phyloP scores from a whole-genome alignment of 2,329 filamentous ascomycete genomes.

The Aspergillus nomiae region DNA sequence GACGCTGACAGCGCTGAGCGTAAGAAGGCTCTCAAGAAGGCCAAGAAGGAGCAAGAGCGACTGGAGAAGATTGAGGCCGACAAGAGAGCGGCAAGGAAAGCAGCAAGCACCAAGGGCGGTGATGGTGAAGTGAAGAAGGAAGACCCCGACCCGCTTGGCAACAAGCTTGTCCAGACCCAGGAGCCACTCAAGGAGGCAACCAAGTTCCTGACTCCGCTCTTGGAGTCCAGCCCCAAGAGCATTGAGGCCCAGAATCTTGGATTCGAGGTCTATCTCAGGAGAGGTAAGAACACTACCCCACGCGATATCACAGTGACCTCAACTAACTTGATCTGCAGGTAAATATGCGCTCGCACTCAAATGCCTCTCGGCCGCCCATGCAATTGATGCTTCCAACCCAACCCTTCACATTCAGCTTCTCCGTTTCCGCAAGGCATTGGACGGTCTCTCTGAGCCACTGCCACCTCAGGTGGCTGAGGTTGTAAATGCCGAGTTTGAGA shows the following conservation, averaged over 20 bases:
- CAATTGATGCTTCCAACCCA: slow-evolving; percentile 69
- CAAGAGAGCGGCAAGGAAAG: slow-evolving; percentile 83
- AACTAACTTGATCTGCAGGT: slow-evolving; percentile 53
- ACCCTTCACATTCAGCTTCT: slow-evolving; percentile 74
- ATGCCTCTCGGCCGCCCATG: slow-evolving; percentile 73
- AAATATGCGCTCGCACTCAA: slow-evolving; percentile 87
- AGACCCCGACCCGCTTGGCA: slow-evolving; percentile 83
- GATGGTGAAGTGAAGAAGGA: slow-evolving; percentile 73
- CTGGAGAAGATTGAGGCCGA: slow-evolving; percentile 78
- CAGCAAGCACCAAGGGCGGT: slow-evolving; percentile 60
- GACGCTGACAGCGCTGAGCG: slow-evolving; percentile 64
- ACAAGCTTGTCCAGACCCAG: slow-evolving; percentile 75
- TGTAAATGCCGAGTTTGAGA: slow-evolving; percentile 68
- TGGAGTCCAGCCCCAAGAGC: slow-evolving; percentile 79
- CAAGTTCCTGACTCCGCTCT: slow-evolving; percentile 79
- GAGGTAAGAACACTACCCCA: slow-evolving; percentile 61
- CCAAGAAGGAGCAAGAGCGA: slow-evolving; percentile 75
- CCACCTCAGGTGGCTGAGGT: slow-evolving; percentile 67
- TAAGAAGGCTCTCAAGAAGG: slow-evolving; percentile 89
- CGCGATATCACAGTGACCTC: slow-evolving; percentile 9
- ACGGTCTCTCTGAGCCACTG: slow-evolving; percentile 60
- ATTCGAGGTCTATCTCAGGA: slow-evolving; percentile 85
- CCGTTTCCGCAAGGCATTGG: slow-evolving; percentile 67
- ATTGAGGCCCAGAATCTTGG: slow-evolving; percentile 81
- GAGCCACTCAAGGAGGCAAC: slow-evolving; percentile 83